Evolutionary conservation across 2,329 filamentous ascomycete species (phyloP).

Genomic region (Piedraia hortae): DNA sequence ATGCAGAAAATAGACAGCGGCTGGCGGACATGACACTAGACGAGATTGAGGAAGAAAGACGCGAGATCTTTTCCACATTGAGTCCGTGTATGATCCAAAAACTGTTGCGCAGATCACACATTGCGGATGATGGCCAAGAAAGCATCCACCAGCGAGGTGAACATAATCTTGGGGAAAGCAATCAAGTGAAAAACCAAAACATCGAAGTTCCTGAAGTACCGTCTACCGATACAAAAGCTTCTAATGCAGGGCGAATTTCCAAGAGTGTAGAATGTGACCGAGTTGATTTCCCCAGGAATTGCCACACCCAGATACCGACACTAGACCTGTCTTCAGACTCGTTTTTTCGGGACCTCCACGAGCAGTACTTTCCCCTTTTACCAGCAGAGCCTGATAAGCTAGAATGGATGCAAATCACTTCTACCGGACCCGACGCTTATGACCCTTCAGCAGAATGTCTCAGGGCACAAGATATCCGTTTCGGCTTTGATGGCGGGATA

Average conservation of each 20-base stretch:
- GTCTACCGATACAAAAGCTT: conserved; percentile 1
- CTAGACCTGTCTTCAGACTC: conserved; percentile 61
- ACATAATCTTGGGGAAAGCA: neutral
- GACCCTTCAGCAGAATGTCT: conserved; percentile 47
- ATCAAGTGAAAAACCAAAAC: conserved; percentile 1
- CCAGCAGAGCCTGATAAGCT: conserved; percentile 62
- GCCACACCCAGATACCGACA: conserved; percentile 31
- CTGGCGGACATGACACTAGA: conserved; percentile 52
- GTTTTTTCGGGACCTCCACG: conserved; percentile 62
- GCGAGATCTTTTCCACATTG: conserved; percentile 53
- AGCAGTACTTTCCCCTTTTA: conserved; percentile 79
- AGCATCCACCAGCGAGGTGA: conserved; percentile 6
- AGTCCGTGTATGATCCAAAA: conserved; percentile 50
- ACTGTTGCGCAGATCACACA: conserved; percentile 46
- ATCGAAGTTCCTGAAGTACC: conserved; percentile 1
- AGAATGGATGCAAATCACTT: conserved; percentile 59
- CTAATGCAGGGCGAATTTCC: conserved; percentile 2
- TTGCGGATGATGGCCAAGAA: conserved; percentile 33
- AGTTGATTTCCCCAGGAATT: conserved; percentile 33
- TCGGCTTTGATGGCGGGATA: conserved; percentile 60
- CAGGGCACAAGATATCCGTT: conserved; percentile 53
- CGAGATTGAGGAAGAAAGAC: conserved; percentile 55
- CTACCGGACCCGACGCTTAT: conserved; percentile 36
- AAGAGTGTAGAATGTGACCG: too few relatives aligned
- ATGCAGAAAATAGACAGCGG: conserved; percentile 50